Percentiles rank a stretch among this genome's conserved stretches.
phyloP scores from a whole-genome alignment of 2,329 filamentous ascomycete genomes.

The Cladosporium sp. region DNA sequence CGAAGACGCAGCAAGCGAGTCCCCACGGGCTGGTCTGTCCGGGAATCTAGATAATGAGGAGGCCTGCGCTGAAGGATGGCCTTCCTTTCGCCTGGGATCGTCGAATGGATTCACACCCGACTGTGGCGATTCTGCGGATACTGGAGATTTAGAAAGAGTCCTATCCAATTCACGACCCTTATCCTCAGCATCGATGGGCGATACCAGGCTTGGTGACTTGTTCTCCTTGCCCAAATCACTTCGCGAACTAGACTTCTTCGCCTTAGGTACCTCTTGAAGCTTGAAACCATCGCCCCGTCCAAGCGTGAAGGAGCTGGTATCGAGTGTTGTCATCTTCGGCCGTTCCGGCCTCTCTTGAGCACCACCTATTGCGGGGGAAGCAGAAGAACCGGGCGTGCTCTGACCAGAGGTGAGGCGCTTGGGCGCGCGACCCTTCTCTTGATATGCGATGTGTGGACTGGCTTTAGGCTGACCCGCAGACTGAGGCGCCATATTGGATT shows the following conservation, averaged over 20 bases:
- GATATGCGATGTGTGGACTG: slow-evolving; percentile 89
- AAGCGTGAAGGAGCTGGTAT: slow-evolving; percentile 32
- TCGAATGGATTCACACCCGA: slow-evolving; percentile 44
- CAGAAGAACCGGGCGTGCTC: slow-evolving; percentile 14
- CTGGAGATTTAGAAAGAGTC: slow-evolving; percentile 41
- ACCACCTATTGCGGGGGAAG: slow-evolving; percentile 32
- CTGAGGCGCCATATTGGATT: slow-evolving; percentile 27
- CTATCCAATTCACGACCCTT: slow-evolving; percentile 38
- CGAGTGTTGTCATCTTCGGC: slow-evolving; percentile 32
- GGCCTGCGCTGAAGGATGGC: slow-evolving; percentile 29
- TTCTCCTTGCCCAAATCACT: slow-evolving; percentile 51
- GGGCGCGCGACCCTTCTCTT: slow-evolving; percentile 72
- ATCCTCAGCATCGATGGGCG: slow-evolving; percentile 37
- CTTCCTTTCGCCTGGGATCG: slow-evolving; percentile 40
- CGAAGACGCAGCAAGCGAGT: slow-evolving; percentile 54
- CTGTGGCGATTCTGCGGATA: slow-evolving; percentile 41
- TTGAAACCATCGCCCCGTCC: slow-evolving; percentile 59
- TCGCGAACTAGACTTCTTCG: slow-evolving; percentile 54
- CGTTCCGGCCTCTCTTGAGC: slow-evolving; percentile 44
- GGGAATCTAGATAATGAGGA: slow-evolving; percentile 43
- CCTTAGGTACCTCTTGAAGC: slow-evolving; percentile 76
- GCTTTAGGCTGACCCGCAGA: slow-evolving; percentile 43
- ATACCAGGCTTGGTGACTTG: slow-evolving; percentile 43
- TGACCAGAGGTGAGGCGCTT: slow-evolving; percentile 33
- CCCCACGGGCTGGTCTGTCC: slow-evolving; percentile 58